phyloP scores from a whole-genome alignment of 345 rosid species.

The Boechera divaricarpa region DNA sequence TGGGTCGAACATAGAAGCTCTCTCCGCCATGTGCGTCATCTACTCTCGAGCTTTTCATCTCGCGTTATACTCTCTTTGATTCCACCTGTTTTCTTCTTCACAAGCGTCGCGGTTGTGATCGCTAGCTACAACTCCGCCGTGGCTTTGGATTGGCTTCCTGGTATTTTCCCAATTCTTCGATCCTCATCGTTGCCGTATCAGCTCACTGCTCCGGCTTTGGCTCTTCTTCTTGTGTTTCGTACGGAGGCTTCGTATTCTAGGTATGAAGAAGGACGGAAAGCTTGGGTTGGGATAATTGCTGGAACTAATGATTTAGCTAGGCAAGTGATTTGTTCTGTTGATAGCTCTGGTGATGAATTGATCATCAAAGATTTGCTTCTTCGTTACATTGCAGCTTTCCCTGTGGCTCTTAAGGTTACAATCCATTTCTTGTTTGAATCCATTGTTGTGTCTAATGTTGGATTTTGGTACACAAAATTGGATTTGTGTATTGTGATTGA shows the following conservation, averaged over 20 bases:
- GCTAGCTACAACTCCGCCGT: constrained; percentile 76
- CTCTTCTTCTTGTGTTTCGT: constrained; percentile 83
- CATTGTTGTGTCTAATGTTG: constrained; percentile 38
- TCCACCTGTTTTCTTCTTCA: constrained; percentile 81
- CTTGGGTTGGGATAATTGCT: constrained; percentile 80
- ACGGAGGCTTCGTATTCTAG: constrained; percentile 95
- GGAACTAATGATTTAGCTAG: constrained; percentile 76
- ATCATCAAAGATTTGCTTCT: constrained; percentile 60
- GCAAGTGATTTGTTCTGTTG: constrained; percentile 60
- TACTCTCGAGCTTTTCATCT: constrained; percentile 73
- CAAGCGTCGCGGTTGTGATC: constrained; percentile 60
- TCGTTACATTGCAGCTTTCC: constrained; percentile 80
- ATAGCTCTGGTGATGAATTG: constrained; percentile 52
- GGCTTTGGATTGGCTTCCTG: constrained; percentile 65
- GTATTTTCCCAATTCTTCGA: constrained; percentile 67
- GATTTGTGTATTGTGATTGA: constrained; percentile 11
- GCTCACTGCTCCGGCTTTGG: constrained; percentile 88
- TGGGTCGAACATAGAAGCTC: constrained; percentile 92
- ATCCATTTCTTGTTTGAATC: background rate
- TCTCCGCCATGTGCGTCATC: constrained; percentile 75
- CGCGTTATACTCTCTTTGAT: constrained; percentile 82
- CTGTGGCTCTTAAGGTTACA: constrained; percentile 81
- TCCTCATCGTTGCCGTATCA: constrained; percentile 88
- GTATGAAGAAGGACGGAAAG: constrained; percentile 78
- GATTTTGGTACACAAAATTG: constrained; percentile 23